Evolutionary conservation across 1,139 yeast species (phyloP), one percentile per base, ranked within the genome.

Genomic region (Pichia kudriavzevii): DNA sequence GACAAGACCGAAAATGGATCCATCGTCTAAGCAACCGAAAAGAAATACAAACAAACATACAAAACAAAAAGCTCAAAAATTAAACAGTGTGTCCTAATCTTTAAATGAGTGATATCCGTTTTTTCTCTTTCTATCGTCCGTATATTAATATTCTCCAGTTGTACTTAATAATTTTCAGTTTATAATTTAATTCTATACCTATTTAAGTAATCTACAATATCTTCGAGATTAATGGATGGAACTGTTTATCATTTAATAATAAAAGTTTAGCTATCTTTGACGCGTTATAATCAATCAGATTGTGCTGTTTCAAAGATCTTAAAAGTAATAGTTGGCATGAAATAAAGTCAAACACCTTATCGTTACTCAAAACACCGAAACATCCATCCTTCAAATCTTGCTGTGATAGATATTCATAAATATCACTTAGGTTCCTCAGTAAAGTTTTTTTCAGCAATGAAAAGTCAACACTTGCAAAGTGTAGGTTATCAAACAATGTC

Each of bases 1-100:
- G 49, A 51, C 31, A 45, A 42, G 25, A 46, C 34, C 18, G 56
- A 52, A 34, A 52, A 49, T 31, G 55, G 50, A 28, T 51, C 55
- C 9, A 20, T 41, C 8, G 41, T 48, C 23, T 50, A 31, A 45
- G 24, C 7, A 10, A 15, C 13, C 10, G 14, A 16, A 20, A 22
- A 11, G n/a, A n/a, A n/a, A n/a, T n/a, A n/a, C n/a, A 15, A 16
- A 3, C 17, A 22, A 30, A 2, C 11, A 12, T 14, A 23, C 18
- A 17, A 18, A 30, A 30, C 4, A 23, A 10, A 20, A 21, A 31
- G 16, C 17, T 20, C n/a, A 16, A 11, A 9, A 16, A 13, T 18
- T 26, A 4, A 7, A 17, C 19, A n/a, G n/a, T n/a, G n/a, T n/a
- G n/a, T n/a, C n/a, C n/a, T n/a, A n/a, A n/a, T n/a, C n/a, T n/a